These are phyloP conservation scores for Daldinia loculata DNA, from an alignment of 495 filamentous ascomycete genomes.

Conservation along the genomic window DNA sequence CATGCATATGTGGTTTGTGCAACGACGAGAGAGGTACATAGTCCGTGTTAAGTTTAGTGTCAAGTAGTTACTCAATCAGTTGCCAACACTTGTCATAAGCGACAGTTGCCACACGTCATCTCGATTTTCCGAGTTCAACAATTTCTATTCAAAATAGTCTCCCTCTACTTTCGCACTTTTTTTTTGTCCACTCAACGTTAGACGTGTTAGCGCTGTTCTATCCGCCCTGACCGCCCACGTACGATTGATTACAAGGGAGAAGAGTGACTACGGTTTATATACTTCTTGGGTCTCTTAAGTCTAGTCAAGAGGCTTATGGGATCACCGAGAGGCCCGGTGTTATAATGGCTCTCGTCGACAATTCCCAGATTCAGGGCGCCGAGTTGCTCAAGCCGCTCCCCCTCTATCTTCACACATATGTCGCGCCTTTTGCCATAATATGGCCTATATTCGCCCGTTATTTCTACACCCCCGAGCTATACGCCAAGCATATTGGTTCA, in stretches of 20 bases:
- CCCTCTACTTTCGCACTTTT: conserved; percentile 1
- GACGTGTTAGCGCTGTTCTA: conserved; percentile 1
- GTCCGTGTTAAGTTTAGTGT: background rate
- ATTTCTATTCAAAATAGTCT: background rate
- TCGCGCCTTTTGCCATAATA: conserved; percentile 89
- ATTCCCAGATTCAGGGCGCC: conserved; percentile 85
- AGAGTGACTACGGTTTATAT: background rate
- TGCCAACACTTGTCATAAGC: conserved; percentile 4
- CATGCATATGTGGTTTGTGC: conserved; percentile 1
- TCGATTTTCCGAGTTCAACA: conserved; percentile 7
- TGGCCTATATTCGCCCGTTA: conserved; percentile 92
- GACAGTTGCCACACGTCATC: conserved; percentile 8
- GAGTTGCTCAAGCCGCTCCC: conserved; percentile 90
- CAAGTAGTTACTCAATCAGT: background rate
- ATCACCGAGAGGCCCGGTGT: conserved; percentile 3
- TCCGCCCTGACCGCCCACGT: background rate
- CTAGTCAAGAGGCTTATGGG: conserved; percentile 20
- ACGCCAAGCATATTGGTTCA: conserved; percentile 85
- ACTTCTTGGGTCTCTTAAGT: background rate
- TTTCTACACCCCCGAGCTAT: conserved; percentile 82
- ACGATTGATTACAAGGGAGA: conserved; percentile 7
- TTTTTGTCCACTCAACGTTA: conserved; percentile 1
- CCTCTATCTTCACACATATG: conserved; percentile 79
- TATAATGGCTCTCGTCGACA: conserved; percentile 79
- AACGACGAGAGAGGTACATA: background rate